These are phyloP conservation scores for Ligustrum vulgare DNA, from an alignment of 257 asterid genomes.

Conservation along the genomic window DNA sequence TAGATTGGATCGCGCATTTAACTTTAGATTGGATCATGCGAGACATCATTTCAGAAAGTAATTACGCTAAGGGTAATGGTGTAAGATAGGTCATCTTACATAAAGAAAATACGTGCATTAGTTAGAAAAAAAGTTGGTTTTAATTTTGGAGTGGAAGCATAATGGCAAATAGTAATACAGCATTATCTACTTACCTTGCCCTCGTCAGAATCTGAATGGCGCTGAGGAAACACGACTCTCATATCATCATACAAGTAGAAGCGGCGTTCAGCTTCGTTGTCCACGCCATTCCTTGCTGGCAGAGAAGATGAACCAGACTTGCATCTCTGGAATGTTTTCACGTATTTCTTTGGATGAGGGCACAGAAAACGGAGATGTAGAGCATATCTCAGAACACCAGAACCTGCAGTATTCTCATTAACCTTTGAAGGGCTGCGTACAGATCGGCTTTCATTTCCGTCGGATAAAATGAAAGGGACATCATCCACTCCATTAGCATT, in stretches of 20 bases:
- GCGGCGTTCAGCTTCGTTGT: conserved; percentile 55
- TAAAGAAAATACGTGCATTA: neutral
- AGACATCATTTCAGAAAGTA: neutral
- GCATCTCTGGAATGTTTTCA: conserved; percentile 48
- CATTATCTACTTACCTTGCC: conserved; percentile 70
- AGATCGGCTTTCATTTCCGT: conserved; percentile 40
- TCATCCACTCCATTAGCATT: conserved; percentile 28
- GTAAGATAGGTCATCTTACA: neutral
- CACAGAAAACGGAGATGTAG: conserved; percentile 81
- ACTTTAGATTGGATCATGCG: neutral
- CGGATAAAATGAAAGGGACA: conserved; percentile 22
- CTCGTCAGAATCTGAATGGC: conserved; percentile 92
- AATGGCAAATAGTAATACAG: neutral
- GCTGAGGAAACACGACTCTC: conserved; percentile 95
- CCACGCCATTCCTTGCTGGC: conserved; percentile 39
- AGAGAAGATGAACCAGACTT: conserved; percentile 55
- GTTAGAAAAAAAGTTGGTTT: neutral
- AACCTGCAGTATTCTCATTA: conserved; percentile 50
- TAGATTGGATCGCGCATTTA: neutral
- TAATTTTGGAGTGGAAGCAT: conserved; percentile 3
- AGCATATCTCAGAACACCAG: conserved; percentile 84
- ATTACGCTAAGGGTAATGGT: neutral
- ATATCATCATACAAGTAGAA: conserved; percentile 82
- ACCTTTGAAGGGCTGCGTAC: conserved; percentile 48
- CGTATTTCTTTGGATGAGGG: conserved; percentile 57